Evolutionary conservation across 2,329 filamentous ascomycete genomes (phyloP).

Genomic region (Neopestalotiopsis sp.): DNA sequence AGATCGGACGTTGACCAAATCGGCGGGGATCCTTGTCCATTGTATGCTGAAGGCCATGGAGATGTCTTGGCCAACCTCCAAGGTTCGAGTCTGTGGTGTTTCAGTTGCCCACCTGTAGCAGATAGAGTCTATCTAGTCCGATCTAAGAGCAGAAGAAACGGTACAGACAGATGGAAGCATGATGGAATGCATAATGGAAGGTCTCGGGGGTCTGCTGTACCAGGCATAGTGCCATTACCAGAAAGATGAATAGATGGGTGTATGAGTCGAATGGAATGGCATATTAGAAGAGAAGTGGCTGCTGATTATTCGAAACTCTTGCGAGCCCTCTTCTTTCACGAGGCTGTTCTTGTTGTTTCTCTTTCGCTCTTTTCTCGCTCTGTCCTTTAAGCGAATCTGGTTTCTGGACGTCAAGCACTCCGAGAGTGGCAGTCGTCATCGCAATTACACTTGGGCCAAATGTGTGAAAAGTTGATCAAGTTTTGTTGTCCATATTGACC

Average conservation of each 20-base stretch:
- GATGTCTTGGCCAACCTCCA: neutral
- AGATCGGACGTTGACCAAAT: neutral
- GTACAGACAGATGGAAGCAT: constrained; percentile 10
- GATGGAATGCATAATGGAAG: constrained; percentile 13
- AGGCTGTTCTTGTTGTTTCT: neutral
- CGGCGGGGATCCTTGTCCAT: constrained; percentile 7
- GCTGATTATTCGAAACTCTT: neutral
- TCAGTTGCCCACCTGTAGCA: constrained; percentile 17
- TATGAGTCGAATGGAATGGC: neutral
- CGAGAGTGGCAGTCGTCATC: too few species aligned
- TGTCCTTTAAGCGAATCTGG: too few species aligned
- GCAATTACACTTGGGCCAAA: too few species aligned
- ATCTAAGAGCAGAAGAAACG: constrained; percentile 9
- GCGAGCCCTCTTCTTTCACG: too few species aligned
- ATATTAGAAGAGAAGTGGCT: constrained; percentile 11
- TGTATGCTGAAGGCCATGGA: constrained; percentile 1
- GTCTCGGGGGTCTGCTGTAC: neutral
- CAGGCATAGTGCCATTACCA: neutral
- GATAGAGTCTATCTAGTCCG: constrained; percentile 14
- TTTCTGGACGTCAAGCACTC: too few species aligned
- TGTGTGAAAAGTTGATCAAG: neutral
- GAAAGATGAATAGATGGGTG: too few species aligned
- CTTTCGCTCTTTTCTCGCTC: neutral
- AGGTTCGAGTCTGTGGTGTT: constrained; percentile 14
- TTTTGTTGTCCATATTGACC: neutral